Percentiles rank a stretch among this genome's conserved stretches.
These are phyloP conservation scores for Hypoxylon sp. DNA, from an alignment of 2,329 filamentous ascomycete species.

Conservation along the genomic window DNA sequence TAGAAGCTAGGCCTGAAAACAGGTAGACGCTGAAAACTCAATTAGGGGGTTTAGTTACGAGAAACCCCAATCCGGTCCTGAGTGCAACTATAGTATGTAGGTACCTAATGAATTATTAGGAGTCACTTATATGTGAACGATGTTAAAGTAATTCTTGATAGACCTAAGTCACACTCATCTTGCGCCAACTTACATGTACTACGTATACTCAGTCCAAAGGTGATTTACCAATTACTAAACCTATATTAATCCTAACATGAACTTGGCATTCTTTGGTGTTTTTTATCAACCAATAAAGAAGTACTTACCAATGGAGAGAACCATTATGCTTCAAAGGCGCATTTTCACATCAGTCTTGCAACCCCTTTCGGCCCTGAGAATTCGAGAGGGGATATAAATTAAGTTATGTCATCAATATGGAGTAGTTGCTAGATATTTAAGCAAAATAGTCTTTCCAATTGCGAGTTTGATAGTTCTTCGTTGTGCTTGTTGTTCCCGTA, in stretches of 20 bases:
- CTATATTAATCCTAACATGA: not conserved
- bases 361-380: not conserved
- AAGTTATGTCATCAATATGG: not conserved
- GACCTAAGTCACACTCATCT: not conserved
- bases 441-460: not conserved
- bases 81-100: not conserved
- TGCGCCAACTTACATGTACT: no score
- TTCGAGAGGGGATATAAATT: not conserved
- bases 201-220: no score
- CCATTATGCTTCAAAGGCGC: not conserved
- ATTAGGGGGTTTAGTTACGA: not conserved
- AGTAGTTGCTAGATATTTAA: not conserved
- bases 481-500: not conserved
- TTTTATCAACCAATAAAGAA: not conserved
- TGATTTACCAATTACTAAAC: not conserved
- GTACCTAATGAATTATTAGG: not conserved
- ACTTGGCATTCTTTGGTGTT: not conserved
- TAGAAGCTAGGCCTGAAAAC: constrained; percentile 19
- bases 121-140: not conserved
- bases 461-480: not conserved
- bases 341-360: not conserved
- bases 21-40: no score
- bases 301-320: not conserved
- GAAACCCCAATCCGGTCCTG: not conserved
- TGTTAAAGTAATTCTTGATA: not conserved